Base-by-base conservation (phyloP, 2,329 filamentous ascomycete species). In the Cyphellophora europaea region DNA sequence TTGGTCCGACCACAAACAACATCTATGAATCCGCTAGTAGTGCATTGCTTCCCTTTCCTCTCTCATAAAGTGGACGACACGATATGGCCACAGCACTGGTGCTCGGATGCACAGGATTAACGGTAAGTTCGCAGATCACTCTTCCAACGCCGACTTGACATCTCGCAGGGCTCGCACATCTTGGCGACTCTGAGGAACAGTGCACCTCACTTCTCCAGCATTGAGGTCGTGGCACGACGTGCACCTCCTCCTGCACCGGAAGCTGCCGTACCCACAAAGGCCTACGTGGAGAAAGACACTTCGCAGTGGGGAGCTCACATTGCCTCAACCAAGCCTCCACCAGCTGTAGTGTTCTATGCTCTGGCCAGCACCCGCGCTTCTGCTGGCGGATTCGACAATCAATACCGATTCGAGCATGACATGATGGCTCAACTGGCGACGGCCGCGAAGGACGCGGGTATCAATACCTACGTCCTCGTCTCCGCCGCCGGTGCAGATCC, bases 371-470 rank as follows among this genome's bases (percentile, higher is more conserved):
- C 88, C 0, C 74, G 77, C 32, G 80, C 67, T 0, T 68, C 70
- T 10, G 87, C 86, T 1, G 88, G 88, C 42, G 69, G 81, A 38
- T 63, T 93, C 45, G 79, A 76, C 17, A 77, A 79, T 42, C 89
- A 95, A 62, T 82, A 85, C 63, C 82, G 83, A 53, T 82, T 95
- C 45, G 89, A 95, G 62, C 75, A 87, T 54, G 86, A 91, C 53
- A 67, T 94, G 29, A 93, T 93, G 58, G 58, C 93, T 32, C 77
- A 80, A 45, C 68, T 93, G 15, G 87, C 84, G 3, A 71, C 72
- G 41, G 77, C 81, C 0, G 85, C 88, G 28, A 84, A 80, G 53
- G 71, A 71, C 3, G 75, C 79, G 1, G 85, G 85, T 21, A 72
- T 75, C 8, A 75, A 75, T 46, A 80, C 79, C 2, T 93, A 82